Evolutionary conservation across 345 rosid species (phyloP).

Genomic region (Populus ilicifolia): DNA sequence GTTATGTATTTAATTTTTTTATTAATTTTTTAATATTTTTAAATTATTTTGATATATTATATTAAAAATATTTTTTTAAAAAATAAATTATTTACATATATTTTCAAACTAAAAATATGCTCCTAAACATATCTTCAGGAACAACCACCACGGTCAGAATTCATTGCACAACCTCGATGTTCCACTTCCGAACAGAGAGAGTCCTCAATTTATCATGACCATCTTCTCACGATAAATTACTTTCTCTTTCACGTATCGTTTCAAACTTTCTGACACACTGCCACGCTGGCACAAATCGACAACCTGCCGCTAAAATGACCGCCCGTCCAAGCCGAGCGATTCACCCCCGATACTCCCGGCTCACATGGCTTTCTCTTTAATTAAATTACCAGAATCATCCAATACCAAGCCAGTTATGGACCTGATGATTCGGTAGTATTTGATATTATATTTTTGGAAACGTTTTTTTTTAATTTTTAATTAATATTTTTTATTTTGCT

Average conservation of each 20-base stretch:
- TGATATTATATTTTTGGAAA: too few species aligned
- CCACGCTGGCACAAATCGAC: slow-evolving; percentile 27
- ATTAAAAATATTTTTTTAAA: too few species aligned
- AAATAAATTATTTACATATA: too few species aligned
- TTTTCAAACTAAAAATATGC: too few species aligned
- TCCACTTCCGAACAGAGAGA: not conserved
- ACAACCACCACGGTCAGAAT: too few species aligned
- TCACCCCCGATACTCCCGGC: slow-evolving; percentile 3
- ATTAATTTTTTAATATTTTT: too few species aligned
- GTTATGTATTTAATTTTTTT: too few species aligned
- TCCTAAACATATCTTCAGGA: too few species aligned
- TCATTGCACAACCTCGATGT: not conserved
- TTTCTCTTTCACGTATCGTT: not conserved
- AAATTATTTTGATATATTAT: too few species aligned
- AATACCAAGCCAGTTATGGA: too few species aligned
- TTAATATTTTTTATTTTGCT: too few species aligned
- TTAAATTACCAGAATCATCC: slow-evolving; percentile 3
- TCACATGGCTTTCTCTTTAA: slow-evolving; percentile 12
- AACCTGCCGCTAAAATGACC: slow-evolving; percentile 16
- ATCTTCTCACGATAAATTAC: not conserved
- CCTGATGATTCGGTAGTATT: not conserved
- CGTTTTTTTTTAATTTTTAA: too few species aligned
- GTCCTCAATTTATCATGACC: not conserved
- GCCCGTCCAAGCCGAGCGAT: slow-evolving; percentile 3
- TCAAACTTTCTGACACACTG: slow-evolving; percentile 10